Conservation (phyloP, 805 yeast genomes). For the Kodamaea jinghongensis region DNA sequence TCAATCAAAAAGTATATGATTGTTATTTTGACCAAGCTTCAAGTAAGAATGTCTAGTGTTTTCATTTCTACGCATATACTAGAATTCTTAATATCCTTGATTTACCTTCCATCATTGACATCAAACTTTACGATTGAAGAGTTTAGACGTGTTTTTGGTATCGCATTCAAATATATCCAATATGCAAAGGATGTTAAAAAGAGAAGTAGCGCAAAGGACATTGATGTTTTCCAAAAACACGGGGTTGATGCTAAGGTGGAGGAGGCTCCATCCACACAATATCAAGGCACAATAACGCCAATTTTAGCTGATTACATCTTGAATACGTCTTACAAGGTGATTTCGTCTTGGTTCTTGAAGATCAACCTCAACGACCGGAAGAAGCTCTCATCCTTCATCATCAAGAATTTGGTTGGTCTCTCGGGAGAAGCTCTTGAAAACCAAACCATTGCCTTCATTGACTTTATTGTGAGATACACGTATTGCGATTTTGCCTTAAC, state of each 20-base stretch:
- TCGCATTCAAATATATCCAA: constrained; percentile 76
- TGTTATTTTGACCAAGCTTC: constrained; percentile 69
- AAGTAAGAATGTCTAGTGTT: constrained; percentile 67
- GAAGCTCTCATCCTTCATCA: constrained; percentile 59
- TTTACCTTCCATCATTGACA: constrained; percentile 63
- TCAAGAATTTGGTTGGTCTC: constrained; percentile 46
- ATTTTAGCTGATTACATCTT: constrained; percentile 58
- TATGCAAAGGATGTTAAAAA: constrained; percentile 54
- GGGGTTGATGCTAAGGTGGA: constrained; percentile 54
- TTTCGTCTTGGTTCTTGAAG: constrained; percentile 69
- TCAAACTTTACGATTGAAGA: constrained; percentile 76
- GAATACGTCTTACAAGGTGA: constrained; percentile 63
- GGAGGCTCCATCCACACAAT: constrained; percentile 51
- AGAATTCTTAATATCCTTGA: constrained; percentile 67
- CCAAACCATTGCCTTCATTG: constrained; percentile 61
- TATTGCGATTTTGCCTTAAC: constrained; percentile 60
- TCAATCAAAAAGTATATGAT: constrained; percentile 67
- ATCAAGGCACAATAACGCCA: constrained; percentile 40
- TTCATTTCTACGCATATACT: constrained; percentile 70
- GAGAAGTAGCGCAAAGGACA: constrained; percentile 12
- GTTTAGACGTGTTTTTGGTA: constrained; percentile 75
- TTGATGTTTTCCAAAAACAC: constrained; percentile 25
- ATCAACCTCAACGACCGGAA: constrained; percentile 58
- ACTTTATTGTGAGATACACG: constrained; percentile 65
- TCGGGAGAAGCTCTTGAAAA: constrained; percentile 34